A percentile compares a stretch with the other conserved stretches of the same genome.
Conservation (phyloP, 2,329 filamentous ascomycete genomes). For the Aspergillus brasiliensis region DNA sequence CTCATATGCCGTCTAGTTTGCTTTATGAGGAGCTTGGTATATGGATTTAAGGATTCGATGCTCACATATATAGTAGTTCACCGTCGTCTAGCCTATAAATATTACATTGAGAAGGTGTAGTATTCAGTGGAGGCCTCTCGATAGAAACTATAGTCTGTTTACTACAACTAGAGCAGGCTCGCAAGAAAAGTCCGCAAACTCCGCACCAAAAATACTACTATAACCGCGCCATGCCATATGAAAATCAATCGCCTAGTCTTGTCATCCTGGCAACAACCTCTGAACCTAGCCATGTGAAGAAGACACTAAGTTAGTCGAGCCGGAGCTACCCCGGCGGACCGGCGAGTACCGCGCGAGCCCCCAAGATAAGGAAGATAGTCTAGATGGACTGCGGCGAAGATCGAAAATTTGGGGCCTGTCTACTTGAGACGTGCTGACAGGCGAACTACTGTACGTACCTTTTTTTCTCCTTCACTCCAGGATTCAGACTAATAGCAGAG, state of each 20-base stretch:
- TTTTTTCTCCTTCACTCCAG: not conserved
- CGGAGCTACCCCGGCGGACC: slow-evolving; percentile 2
- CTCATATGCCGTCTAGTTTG: not conserved
- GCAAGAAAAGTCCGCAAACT: not conserved
- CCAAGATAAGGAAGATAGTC: not conserved
- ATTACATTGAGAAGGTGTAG: not conserved
- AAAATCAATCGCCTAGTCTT: not conserved
- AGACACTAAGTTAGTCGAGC: not conserved
- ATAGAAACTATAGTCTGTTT: not conserved
- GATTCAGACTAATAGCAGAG: too few species aligned
- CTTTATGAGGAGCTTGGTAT: not conserved
- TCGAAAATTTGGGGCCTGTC: slow-evolving; percentile 1
- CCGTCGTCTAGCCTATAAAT: not conserved
- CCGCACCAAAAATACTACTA: not conserved
- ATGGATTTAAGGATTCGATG: not conserved
- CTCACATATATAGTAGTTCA: not conserved
- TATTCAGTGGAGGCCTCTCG: not conserved
- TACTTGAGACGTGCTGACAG: not conserved
- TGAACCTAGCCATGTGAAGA: not conserved
- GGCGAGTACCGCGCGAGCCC: slow-evolving; percentile 1
- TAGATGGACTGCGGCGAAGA: not conserved
- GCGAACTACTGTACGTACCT: slow-evolving; percentile 1
- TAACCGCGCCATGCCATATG: not conserved
- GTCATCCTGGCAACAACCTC: not conserved
- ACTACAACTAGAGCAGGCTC: not conserved